Evolutionary conservation across 192 early-diverging fungal species (phyloP).

Genomic region (Funneliformis geosporum): DNA sequence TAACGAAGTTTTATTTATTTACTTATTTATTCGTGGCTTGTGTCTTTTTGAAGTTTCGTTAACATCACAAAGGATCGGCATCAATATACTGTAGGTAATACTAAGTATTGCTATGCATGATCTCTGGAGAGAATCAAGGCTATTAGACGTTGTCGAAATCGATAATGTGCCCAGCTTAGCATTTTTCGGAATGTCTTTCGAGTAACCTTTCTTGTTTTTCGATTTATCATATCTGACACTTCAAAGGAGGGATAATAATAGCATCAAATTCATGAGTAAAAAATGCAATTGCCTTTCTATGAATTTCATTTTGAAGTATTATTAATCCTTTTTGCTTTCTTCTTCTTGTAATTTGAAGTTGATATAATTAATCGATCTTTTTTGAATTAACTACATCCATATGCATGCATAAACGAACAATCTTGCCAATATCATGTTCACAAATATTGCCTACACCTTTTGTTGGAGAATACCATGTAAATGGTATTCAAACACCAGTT

Average conservation of each 20-base stretch:
- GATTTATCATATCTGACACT: background rate
- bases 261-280: background rate
- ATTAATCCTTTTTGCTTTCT: background rate
- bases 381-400: too few species aligned
- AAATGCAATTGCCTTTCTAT: background rate
- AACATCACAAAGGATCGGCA: too few species aligned
- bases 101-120: too few species aligned
- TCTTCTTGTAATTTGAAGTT: constrained; percentile 4
- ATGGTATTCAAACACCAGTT: background rate
- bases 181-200: background rate
- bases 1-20: too few species aligned
- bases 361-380: too few species aligned
- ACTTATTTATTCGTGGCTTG: too few species aligned
- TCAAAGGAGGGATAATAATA: too few species aligned
- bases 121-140: too few species aligned
- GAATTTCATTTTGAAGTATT: background rate
- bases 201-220: constrained; percentile 10
- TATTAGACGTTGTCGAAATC: background rate
- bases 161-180: background rate
- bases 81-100: too few species aligned
- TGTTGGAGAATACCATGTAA: background rate
- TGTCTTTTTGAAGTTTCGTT: too few species aligned
- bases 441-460: background rate
- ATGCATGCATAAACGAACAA: too few species aligned
- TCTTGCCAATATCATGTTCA: too few species aligned